phyloP scores from a whole-genome alignment of 495 filamentous ascomycete genomes.

The Patellaria atrata region DNA sequence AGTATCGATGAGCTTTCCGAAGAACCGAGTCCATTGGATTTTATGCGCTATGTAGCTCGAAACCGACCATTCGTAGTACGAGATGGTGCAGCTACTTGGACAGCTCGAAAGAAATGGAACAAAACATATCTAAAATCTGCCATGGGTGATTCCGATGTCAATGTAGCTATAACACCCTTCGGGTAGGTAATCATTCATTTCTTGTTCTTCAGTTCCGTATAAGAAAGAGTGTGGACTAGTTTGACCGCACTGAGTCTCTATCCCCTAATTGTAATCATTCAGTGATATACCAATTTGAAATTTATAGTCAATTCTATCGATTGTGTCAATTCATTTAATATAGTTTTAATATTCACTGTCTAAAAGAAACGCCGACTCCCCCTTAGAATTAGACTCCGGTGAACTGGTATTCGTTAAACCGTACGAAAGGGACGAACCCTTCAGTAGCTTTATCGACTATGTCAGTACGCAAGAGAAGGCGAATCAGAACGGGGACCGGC shows the following conservation, averaged over 20 bases:
- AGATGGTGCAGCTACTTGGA: slow-evolving; percentile 41
- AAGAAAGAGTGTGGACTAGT: too few species aligned
- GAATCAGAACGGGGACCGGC: slow-evolving; percentile 12
- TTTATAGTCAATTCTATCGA: too few species aligned
- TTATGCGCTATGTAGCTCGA: slow-evolving; percentile 50
- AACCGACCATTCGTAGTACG: slow-evolving; percentile 60
- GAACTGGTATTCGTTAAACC: slow-evolving; percentile 38
- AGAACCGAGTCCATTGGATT: slow-evolving; percentile 54
- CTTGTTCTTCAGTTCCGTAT: slow-evolving; percentile 1
- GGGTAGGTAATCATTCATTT: slow-evolving; percentile 34
- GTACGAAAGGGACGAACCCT: slow-evolving; percentile 25
- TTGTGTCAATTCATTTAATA: too few species aligned
- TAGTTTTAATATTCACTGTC: neutral
- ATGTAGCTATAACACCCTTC: slow-evolving; percentile 54
- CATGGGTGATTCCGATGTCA: slow-evolving; percentile 40
- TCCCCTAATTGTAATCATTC: too few species aligned
- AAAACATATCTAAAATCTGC: slow-evolving; percentile 35
- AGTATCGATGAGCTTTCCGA: slow-evolving; percentile 41
- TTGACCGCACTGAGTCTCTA: too few species aligned
- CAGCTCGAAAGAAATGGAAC: slow-evolving; percentile 44
- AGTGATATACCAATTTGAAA: too few species aligned
- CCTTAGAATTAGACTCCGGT: slow-evolving; percentile 28
- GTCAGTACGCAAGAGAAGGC: slow-evolving; percentile 16
- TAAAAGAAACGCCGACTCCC: slow-evolving; percentile 47
- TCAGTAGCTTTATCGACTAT: slow-evolving; percentile 23